These are phyloP conservation scores for Phytophthora hibernalis DNA, from an alignment of 352 stramenopile species.

Conservation along the genomic window DNA sequence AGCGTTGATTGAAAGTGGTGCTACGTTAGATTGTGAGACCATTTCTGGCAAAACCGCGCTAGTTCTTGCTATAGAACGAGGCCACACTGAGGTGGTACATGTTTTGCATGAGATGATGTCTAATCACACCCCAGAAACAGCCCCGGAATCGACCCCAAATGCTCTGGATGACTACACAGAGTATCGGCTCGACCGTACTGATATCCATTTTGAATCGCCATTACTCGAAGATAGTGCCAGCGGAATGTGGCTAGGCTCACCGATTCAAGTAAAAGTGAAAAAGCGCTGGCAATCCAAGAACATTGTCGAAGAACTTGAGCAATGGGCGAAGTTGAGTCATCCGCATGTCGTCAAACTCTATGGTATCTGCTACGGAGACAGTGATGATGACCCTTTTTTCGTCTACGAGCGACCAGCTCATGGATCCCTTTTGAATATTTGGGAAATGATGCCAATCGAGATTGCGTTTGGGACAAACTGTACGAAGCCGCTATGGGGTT, in stretches of 20 bases:
- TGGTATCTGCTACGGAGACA: constrained; percentile 18
- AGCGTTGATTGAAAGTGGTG: neutral
- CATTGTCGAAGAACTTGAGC: constrained; percentile 22
- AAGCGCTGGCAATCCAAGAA: constrained; percentile 13
- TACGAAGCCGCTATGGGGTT: constrained; percentile 39
- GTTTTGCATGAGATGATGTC: neutral
- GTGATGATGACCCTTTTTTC: constrained; percentile 20
- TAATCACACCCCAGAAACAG: neutral
- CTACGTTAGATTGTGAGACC: neutral
- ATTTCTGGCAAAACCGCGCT: constrained; percentile 4
- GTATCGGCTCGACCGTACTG: constrained; percentile 10
- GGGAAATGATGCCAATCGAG: neutral
- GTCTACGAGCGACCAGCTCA: constrained; percentile 25
- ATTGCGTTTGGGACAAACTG: constrained; percentile 18
- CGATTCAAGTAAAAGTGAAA: constrained; percentile 22
- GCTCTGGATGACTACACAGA: constrained; percentile 1
- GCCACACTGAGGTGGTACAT: neutral
- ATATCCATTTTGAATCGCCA: constrained; percentile 16
- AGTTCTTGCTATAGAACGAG: constrained; percentile 12
- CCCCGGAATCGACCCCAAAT: neutral
- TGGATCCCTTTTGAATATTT: constrained; percentile 22
- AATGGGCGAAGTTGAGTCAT: constrained; percentile 30
- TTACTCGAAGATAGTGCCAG: neutral
- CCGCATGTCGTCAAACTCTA: constrained; percentile 34
- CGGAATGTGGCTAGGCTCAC: constrained; percentile 16